These are phyloP conservation scores for Taphrina betulina DNA, from an alignment of 1,139 yeast genomes.

Conservation along the genomic window DNA sequence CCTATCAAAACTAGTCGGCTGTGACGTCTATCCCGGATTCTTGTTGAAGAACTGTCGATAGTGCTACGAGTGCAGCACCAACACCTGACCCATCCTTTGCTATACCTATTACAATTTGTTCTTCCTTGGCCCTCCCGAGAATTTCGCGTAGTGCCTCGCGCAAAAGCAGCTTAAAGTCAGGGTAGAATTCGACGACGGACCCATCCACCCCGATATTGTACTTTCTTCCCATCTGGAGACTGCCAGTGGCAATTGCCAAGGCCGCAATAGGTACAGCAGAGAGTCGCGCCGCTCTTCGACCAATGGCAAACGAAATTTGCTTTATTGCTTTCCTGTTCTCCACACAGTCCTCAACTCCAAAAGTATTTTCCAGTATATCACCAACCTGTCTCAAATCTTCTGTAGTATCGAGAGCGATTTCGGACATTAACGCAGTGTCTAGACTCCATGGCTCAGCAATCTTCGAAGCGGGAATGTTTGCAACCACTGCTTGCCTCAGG, in stretches of 20 bases:
- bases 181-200: slow-evolving; percentile 85
- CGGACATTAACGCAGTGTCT: slow-evolving; percentile 78
- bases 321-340: slow-evolving; percentile 74
- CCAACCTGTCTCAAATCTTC: slow-evolving; percentile 67
- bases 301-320: slow-evolving; percentile 68
- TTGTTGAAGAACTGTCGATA: slow-evolving; percentile 42
- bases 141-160: slow-evolving; percentile 65
- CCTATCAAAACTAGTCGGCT: no score
- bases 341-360: slow-evolving; percentile 48
- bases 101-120: slow-evolving; percentile 66
- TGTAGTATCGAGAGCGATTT: slow-evolving; percentile 77
- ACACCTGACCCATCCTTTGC: slow-evolving; percentile 96
- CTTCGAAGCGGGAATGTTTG: slow-evolving; percentile 58
- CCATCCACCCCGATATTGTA: slow-evolving; percentile 96
- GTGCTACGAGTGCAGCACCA: slow-evolving; percentile 92
- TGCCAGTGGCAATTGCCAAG: slow-evolving; percentile 57
- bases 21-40: no score
- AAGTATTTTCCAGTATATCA: slow-evolving; percentile 39
- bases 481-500: slow-evolving; percentile 64
- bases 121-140: slow-evolving; percentile 64
- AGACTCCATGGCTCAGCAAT: slow-evolving; percentile 72
- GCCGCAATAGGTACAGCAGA: slow-evolving; percentile 90
- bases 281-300: slow-evolving; percentile 79
- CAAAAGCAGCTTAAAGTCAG: slow-evolving; percentile 74
- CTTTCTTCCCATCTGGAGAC: slow-evolving; percentile 55